Evolutionary conservation across 108 stramenopile species (phyloP).

Genomic region (Cyclotella cryptica): DNA sequence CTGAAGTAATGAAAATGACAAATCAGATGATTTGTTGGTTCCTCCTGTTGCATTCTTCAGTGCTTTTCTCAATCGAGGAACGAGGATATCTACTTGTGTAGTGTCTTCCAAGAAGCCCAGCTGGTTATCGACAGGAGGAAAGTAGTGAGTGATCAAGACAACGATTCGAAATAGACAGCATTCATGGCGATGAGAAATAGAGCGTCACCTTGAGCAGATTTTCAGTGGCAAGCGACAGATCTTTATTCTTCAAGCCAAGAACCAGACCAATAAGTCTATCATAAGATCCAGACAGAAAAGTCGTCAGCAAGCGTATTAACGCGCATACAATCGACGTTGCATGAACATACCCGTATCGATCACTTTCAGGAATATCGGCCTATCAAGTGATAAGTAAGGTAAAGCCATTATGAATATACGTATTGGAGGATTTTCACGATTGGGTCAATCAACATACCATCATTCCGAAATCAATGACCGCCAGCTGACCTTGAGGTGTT

Average conservation of each 20-base stretch:
- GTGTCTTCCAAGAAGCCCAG: constrained; percentile 90
- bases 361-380: constrained; percentile 87
- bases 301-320: neutral
- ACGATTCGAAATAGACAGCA: neutral
- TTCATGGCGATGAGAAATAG: neutral
- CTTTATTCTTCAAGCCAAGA: constrained; percentile 89
- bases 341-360: constrained; percentile 77
- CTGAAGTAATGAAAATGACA: constrained; percentile 86
- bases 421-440: neutral
- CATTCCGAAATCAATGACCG: constrained; percentile 94
- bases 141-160: constrained; percentile 3
- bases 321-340: neutral
- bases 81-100: constrained; percentile 78
- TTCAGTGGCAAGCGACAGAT: constrained; percentile 81
- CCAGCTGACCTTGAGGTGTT: constrained; percentile 75
- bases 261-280: constrained; percentile 64
- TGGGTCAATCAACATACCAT: constrained; percentile 63
- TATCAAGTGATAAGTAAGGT: neutral
- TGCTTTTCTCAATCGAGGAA: constrained; percentile 82
- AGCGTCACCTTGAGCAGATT: constrained; percentile 78
- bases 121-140: constrained; percentile 29
- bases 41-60: constrained; percentile 85
- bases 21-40: constrained; percentile 88
- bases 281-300: neutral
- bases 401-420: no score